Conservation (phyloP, 1,284 basidiomycete genomes). For the Melampsora larici-populina region DNA sequence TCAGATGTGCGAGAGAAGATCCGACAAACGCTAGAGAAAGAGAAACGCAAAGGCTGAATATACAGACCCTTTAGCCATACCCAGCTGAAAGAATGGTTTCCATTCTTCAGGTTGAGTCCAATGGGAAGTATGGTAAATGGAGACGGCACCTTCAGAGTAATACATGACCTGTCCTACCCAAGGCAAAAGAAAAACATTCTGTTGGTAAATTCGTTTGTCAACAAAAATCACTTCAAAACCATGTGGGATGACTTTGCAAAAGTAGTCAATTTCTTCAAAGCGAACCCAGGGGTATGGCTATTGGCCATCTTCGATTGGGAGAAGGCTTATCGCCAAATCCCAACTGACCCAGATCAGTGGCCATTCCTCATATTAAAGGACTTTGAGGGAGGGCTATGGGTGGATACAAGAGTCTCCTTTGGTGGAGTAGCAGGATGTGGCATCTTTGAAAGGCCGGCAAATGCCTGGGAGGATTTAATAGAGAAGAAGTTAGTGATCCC, state of each 20-base stretch:
- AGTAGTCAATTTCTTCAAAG: not conserved
- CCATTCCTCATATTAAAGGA: not conserved
- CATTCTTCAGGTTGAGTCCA: too few relatives aligned
- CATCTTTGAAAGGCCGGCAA: not conserved
- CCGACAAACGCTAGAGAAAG: too few relatives aligned
- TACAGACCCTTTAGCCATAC: too few relatives aligned
- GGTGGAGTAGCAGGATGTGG: slow-evolving; percentile 13
- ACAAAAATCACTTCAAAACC: not conserved
- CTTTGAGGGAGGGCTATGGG: not conserved
- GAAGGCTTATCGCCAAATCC: not conserved
- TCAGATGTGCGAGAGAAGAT: too few relatives aligned
- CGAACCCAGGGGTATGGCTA: too few relatives aligned
- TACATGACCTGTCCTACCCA: slow-evolving; percentile 7
- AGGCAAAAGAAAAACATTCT: not conserved
- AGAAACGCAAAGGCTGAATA: too few relatives aligned
- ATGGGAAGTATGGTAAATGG: too few relatives aligned
- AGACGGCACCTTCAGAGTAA: not conserved
- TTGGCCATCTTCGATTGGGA: not conserved
- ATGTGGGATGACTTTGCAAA: slow-evolving; percentile 13
- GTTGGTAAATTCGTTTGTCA: slow-evolving; percentile 2
- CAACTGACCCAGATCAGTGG: slow-evolving; percentile 1
- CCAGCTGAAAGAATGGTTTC: too few relatives aligned
- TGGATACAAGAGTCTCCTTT: not conserved
- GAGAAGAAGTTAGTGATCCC: not conserved
- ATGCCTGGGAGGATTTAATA: not conserved